Conservation (phyloP, 176 grass and related monocot species). For the Oryza glaberrima region DNA sequence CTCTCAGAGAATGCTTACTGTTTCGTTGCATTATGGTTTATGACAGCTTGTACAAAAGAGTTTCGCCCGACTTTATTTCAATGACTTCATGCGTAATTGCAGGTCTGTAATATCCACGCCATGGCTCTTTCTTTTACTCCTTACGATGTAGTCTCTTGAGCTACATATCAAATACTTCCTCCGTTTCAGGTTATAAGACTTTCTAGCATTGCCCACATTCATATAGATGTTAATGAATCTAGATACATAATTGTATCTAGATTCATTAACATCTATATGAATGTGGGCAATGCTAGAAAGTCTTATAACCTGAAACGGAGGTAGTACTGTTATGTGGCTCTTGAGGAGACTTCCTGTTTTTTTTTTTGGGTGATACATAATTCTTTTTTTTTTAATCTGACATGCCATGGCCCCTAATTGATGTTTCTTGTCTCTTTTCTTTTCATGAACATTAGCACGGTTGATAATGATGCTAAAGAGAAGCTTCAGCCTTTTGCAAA, state of each 20-base stretch:
- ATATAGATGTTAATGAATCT: no score
- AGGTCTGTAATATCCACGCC: slow-evolving; percentile 52
- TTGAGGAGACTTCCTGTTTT: neutral
- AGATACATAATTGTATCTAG: no score
- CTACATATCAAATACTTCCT: neutral
- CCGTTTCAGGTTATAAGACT: no score
- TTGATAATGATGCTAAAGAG: slow-evolving; percentile 66
- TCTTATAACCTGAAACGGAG: no score
- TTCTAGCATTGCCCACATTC: no score
- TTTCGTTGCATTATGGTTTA: slow-evolving; percentile 2
- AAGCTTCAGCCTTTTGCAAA: slow-evolving; percentile 70
- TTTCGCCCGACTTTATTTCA: slow-evolving; percentile 88
- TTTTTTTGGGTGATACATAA: slow-evolving; percentile 14
- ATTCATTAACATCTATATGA: no score
- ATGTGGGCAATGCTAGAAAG: no score
- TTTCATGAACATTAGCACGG: slow-evolving; percentile 52
- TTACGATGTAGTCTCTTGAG: neutral
- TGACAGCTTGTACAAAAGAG: slow-evolving; percentile 94
- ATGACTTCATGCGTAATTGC: slow-evolving; percentile 83
- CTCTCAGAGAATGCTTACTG: slow-evolving; percentile 15
- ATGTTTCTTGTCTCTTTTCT: slow-evolving; percentile 16
- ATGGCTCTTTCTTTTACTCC: neutral
- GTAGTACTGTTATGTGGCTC: neutral
- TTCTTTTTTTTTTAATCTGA: neutral
- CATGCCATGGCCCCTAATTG: neutral